These are phyloP conservation scores for Mrakiaceae sp. DNA, from an alignment of 1,284 basidiomycete genomes.

Conservation along the genomic window DNA sequence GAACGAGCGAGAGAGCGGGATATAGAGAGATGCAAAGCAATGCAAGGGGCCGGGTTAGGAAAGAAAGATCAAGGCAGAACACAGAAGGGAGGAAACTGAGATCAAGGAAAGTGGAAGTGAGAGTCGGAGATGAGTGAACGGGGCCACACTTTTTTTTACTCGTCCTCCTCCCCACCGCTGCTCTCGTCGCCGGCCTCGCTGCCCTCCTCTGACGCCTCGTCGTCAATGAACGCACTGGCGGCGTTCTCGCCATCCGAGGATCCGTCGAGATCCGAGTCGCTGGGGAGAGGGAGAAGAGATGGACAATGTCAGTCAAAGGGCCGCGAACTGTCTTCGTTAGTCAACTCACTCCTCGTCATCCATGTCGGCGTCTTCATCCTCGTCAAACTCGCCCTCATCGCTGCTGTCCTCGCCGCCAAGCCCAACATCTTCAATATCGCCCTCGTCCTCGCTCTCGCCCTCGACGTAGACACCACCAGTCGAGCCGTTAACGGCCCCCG, in stretches of 20 bases:
- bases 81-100: no score
- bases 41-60: no score
- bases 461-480: slow-evolving; percentile 48
- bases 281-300: slow-evolving; percentile 18
- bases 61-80: no score
- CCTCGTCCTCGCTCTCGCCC: slow-evolving; percentile 33
- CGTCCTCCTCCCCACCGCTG: not conserved
- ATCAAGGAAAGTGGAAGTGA: no score
- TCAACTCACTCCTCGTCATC: slow-evolving; percentile 42
- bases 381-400: slow-evolving; percentile 53
- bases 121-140: not conserved
- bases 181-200: slow-evolving; percentile 13
- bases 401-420: slow-evolving; percentile 46
- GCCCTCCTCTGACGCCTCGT: slow-evolving; percentile 16
- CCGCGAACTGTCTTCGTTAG: slow-evolving; percentile 37
- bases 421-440: slow-evolving; percentile 18
- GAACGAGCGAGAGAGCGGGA: no score
- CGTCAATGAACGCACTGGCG: slow-evolving; percentile 13
- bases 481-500: not conserved
- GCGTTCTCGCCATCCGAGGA: slow-evolving; percentile 1
- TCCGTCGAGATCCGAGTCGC: slow-evolving; percentile 2
- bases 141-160: not conserved
- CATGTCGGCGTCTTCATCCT: slow-evolving; percentile 48
- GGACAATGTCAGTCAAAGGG: slow-evolving; percentile 40
- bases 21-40: no score